A percentile compares a stretch with the other conserved stretches of the same genome.
phyloP scores from a whole-genome alignment of 2,329 filamentous ascomycete species.

The Dactylonectria macrodidyma region DNA sequence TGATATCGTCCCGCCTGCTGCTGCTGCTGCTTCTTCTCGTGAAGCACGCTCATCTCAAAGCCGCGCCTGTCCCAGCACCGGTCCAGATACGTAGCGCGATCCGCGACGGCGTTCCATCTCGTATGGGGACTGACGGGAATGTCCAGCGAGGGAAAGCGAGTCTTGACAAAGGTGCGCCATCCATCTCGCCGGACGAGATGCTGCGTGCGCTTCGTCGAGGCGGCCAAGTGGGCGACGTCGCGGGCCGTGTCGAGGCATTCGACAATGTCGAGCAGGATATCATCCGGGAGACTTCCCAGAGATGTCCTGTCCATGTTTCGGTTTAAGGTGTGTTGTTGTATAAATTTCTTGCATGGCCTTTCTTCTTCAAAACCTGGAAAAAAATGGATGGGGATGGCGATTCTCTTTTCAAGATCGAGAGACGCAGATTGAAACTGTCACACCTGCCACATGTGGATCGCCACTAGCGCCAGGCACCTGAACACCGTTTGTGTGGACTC shows the following conservation, averaged over 20 bases:
- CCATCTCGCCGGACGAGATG: conserved; percentile 58
- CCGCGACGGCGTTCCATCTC: conserved; percentile 58
- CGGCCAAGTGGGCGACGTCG: conserved; percentile 60
- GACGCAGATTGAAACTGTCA: background rate
- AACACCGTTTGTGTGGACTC: conserved; percentile 5
- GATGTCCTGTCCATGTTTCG: conserved; percentile 45
- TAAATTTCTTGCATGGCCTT: conserved; percentile 33
- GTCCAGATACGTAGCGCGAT: conserved; percentile 64
- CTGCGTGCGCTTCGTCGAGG: conserved; percentile 57
- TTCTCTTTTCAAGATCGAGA: conserved; percentile 17
- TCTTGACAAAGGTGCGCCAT: conserved; percentile 66
- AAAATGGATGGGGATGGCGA: background rate
- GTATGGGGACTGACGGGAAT: conserved; percentile 47
- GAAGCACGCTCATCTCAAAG: conserved; percentile 54
- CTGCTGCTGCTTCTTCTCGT: conserved; percentile 38
- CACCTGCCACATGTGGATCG: conserved; percentile 4
- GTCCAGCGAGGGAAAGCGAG: conserved; percentile 59
- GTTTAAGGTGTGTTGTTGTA: conserved; percentile 25
- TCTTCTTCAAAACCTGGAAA: conserved; percentile 26
- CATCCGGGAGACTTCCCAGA: conserved; percentile 63
- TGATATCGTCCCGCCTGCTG: conserved; percentile 28
- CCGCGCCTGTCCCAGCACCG: conserved; percentile 68
- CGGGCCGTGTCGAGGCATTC: conserved; percentile 63
- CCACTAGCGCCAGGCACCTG: background rate
- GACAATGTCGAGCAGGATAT: conserved; percentile 65